These are phyloP conservation scores for Echites panduratus DNA, from an alignment of 257 asterid genomes.

Conservation along the genomic window DNA sequence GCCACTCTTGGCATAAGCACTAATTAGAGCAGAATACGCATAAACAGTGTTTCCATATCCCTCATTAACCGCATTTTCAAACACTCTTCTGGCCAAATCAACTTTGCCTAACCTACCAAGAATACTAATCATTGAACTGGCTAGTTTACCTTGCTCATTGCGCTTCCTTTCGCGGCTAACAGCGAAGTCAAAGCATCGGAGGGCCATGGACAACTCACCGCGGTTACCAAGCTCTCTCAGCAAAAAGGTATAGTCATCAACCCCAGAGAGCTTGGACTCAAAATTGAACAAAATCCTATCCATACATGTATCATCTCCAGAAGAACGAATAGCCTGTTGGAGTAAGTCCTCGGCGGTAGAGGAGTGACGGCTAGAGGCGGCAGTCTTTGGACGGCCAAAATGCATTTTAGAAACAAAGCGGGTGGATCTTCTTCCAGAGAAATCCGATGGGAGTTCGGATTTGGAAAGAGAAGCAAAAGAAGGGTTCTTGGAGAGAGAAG, in stretches of 20 bases:
- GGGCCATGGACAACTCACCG: conserved; percentile 64
- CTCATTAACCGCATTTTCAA: conserved; percentile 48
- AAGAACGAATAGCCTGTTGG: conserved; percentile 30
- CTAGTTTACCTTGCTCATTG: conserved; percentile 70
- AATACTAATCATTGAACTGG: conserved; percentile 84
- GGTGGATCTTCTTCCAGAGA: conserved; percentile 82
- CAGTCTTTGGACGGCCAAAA: conserved; percentile 62
- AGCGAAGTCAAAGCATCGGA: conserved; percentile 77
- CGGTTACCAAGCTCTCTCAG: conserved; percentile 81
- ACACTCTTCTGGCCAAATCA: conserved; percentile 69
- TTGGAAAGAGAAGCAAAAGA: conserved; percentile 34
- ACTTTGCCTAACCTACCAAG: conserved; percentile 87
- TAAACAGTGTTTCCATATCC: conserved; percentile 90
- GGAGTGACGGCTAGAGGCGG: conserved; percentile 59
- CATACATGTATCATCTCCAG: conserved; percentile 28
- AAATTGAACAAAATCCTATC: conserved; percentile 29
- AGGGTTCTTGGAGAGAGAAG: conserved; percentile 20
- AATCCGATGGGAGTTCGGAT: conserved; percentile 44
- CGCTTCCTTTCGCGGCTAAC: conserved; percentile 43
- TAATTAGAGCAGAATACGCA: conserved; percentile 73
- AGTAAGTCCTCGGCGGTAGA: conserved; percentile 68
- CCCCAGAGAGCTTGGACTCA: conserved; percentile 32
- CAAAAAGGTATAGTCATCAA: conserved; percentile 71
- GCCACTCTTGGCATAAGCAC: conserved; percentile 96
- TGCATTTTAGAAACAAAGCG: conserved; percentile 88